These are phyloP conservation scores for Kockovaella imperatae DNA, from an alignment of 768 basidiomycete species.

Conservation along the genomic window DNA sequence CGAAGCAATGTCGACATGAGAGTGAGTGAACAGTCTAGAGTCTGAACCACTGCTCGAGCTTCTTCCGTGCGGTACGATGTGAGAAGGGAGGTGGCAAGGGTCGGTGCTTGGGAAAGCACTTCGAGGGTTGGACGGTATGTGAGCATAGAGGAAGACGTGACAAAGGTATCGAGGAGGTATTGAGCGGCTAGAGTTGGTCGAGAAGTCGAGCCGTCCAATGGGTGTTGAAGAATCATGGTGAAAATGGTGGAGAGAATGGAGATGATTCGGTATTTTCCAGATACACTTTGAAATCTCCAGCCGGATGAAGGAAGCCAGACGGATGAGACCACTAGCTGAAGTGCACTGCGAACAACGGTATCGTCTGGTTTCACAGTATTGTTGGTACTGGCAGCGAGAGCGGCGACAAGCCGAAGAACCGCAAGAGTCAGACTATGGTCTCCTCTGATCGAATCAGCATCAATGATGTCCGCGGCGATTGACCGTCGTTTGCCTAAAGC, in stretches of 20 bases:
- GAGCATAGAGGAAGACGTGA: constrained; percentile 67
- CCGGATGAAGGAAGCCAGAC: constrained; percentile 78
- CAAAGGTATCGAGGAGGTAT: constrained; percentile 58
- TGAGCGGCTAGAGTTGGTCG: constrained; percentile 19
- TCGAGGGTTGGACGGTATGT: constrained; percentile 74
- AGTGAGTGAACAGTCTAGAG: constrained; percentile 13
- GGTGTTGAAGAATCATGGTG: constrained; percentile 53
- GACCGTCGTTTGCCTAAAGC: constrained; percentile 15
- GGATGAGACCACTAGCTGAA: constrained; percentile 72
- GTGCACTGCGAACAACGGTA: constrained; percentile 54
- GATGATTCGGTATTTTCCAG: constrained; percentile 77
- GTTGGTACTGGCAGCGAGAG: constrained; percentile 67
- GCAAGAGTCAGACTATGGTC: constrained; percentile 59
- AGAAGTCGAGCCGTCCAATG: constrained; percentile 7
- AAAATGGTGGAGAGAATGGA: constrained; percentile 61
- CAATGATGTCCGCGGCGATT: constrained; percentile 52
- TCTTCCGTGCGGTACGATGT: constrained; percentile 12
- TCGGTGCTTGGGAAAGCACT: constrained; percentile 57
- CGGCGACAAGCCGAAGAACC: constrained; percentile 50
- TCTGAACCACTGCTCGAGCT: constrained; percentile 16
- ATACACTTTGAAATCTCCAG: constrained; percentile 78
- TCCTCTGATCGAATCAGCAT: constrained; percentile 62
- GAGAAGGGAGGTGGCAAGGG: constrained; percentile 55
- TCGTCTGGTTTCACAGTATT: constrained; percentile 63
- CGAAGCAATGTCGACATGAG: constrained; percentile 26